Evolutionary conservation across 2,329 filamentous ascomycete species (phyloP).

Genomic region (Botrytis byssoidea): DNA sequence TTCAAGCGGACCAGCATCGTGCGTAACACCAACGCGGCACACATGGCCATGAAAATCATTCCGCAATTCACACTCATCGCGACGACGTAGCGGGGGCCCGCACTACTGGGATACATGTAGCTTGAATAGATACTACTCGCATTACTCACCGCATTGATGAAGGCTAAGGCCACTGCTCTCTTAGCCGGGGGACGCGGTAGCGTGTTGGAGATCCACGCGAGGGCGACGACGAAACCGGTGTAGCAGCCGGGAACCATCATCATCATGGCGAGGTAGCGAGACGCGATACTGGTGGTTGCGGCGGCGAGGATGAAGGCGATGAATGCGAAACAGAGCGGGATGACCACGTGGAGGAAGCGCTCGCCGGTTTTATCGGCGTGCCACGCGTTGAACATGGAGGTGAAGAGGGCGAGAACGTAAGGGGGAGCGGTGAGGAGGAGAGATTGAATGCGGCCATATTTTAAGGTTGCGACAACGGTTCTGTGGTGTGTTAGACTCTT

Average conservation of each 20-base stretch:
- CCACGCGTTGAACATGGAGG: conserved; percentile 63
- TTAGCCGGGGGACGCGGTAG: conserved; percentile 69
- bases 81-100: conserved; percentile 31
- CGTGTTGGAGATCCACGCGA: conserved; percentile 75
- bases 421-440: conserved; percentile 65
- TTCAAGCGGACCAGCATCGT: conserved; percentile 65
- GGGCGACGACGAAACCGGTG: conserved; percentile 63
- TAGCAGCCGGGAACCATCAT: conserved; percentile 67
- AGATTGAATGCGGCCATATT: conserved; percentile 58
- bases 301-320: conserved; percentile 67
- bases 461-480: conserved; percentile 66
- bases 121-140: conserved; percentile 62
- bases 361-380: conserved; percentile 71
- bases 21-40: conserved; percentile 60
- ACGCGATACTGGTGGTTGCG: conserved; percentile 56
- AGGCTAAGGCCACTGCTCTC: conserved; percentile 64
- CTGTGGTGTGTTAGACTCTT: conserved; percentile 39
- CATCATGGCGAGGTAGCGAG: conserved; percentile 70
- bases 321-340: conserved; percentile 61
- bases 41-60: conserved; percentile 62
- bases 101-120: conserved; percentile 46
- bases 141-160: conserved; percentile 74
- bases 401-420: conserved; percentile 61
- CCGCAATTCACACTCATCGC: conserved; percentile 69
- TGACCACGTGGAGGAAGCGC: conserved; percentile 64